Evolutionary conservation across 257 asterid species (phyloP).

Genomic region (Nicotiana undulata): DNA sequence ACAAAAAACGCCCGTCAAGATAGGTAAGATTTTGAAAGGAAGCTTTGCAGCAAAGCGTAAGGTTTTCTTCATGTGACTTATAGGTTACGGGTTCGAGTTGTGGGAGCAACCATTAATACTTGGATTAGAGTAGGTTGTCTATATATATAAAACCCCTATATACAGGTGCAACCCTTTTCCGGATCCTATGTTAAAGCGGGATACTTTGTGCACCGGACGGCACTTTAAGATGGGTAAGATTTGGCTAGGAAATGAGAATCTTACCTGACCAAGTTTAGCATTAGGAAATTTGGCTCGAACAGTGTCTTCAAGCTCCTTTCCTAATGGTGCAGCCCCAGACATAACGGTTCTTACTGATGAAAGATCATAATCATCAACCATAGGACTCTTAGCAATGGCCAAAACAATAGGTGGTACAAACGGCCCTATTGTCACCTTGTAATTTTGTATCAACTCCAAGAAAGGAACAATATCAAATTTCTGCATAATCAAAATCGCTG

Average conservation of each 20-base stretch:
- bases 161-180: no score
- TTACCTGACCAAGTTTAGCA: constrained; percentile 88
- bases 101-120: fast-evolving
- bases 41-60: no score
- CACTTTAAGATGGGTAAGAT: no score
- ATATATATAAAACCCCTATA: no score
- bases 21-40: not conserved
- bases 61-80: no score
- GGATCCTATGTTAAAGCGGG: no score
- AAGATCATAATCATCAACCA: constrained; percentile 68
- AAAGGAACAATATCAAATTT: constrained; percentile 68
- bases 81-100: no score
- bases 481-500: constrained; percentile 72
- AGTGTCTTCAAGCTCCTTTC: constrained; percentile 91
- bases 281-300: constrained; percentile 67
- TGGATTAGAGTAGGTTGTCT: no score
- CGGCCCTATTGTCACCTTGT: constrained; percentile 76
- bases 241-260: not conserved
- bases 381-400: constrained; percentile 67
- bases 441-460: constrained; percentile 65
- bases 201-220: no score
- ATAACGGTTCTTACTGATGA: constrained; percentile 68
- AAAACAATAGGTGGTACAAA: constrained; percentile 91
- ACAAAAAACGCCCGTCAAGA: not conserved
- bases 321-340: constrained; percentile 99